Conservation (phyloP, 2,329 filamentous ascomycete genomes). For the Remersonia thermophila region DNA sequence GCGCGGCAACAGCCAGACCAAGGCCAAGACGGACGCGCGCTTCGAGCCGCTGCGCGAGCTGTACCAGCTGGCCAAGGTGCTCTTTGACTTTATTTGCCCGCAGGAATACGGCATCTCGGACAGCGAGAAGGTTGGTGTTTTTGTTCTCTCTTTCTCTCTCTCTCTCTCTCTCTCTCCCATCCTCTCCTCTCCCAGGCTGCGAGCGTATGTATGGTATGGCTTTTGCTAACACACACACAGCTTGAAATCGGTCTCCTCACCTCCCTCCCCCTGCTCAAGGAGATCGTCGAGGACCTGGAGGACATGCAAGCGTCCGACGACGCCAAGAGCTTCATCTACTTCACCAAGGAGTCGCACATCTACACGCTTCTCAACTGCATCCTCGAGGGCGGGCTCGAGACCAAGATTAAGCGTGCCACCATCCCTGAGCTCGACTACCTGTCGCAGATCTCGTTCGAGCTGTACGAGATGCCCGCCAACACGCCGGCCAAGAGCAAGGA, state of each 20-base stretch:
- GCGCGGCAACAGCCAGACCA: constrained; percentile 60
- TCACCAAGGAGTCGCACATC: constrained; percentile 97
- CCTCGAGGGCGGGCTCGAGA: constrained; percentile 88
- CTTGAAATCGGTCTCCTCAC: constrained; percentile 96
- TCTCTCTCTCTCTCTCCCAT: too few species aligned
- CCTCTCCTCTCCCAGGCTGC: too few species aligned
- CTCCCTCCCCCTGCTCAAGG: constrained; percentile 82
- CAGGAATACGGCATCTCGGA: constrained; percentile 97
- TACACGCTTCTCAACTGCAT: constrained; percentile 98
- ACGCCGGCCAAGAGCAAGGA: constrained; percentile 20
- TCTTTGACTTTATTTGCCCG: constrained; percentile 97
- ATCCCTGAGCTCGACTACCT: constrained; percentile 97
- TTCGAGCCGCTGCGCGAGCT: constrained; percentile 84
- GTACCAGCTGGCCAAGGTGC: constrained; percentile 83
- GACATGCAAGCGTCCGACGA: constrained; percentile 92
- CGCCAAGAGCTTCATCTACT: constrained; percentile 95
- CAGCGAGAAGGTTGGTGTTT: constrained; percentile 76
- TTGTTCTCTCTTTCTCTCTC: too few species aligned
- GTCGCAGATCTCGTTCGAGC: constrained; percentile 93
- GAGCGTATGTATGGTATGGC: too few species aligned
- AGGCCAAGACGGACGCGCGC: constrained; percentile 70
- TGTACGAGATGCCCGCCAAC: constrained; percentile 87
- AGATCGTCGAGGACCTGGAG: constrained; percentile 93
- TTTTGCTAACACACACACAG: too few species aligned
- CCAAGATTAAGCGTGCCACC: constrained; percentile 87